Conservation (phyloP, 352 stramenopile species). For the Globisporangium recalcitrans region DNA sequence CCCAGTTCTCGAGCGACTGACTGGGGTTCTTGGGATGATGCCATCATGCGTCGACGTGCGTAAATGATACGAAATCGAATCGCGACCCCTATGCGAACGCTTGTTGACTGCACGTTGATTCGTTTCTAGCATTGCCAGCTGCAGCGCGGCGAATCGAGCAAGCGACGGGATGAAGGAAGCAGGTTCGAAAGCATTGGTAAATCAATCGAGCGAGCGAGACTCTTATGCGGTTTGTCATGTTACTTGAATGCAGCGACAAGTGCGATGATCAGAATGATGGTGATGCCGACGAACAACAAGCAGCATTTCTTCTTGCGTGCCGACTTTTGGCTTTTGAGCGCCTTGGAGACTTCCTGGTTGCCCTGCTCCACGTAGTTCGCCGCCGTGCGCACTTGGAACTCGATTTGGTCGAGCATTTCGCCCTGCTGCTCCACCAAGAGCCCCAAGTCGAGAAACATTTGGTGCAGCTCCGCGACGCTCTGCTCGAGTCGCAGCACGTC, state of each 20-base stretch:
- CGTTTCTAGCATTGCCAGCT: neutral
- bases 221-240: conserved; percentile 8
- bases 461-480: conserved; percentile 95
- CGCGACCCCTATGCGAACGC: neutral
- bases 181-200: neutral
- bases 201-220: neutral
- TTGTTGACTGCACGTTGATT: neutral
- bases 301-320: conserved; percentile 97
- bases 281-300: conserved; percentile 69
- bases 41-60: neutral
- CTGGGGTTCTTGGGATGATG: neutral
- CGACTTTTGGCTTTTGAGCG: conserved; percentile 94
- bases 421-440: conserved; percentile 97
- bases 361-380: conserved; percentile 96
- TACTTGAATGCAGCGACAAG: conserved; percentile 67
- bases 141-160: neutral
- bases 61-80: conserved; percentile 1
- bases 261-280: conserved; percentile 78
- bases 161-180: neutral
- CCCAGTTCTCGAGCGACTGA: neutral
- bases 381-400: conserved; percentile 92
- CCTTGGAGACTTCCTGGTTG: conserved; percentile 93
- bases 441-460: conserved; percentile 99
- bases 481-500: conserved; percentile 96
- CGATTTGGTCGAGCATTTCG: conserved; percentile 98